Percentiles rank a stretch among this genome's conserved stretches.
These are phyloP conservation scores for Aspergillus piperis DNA, from an alignment of 2,329 filamentous ascomycete species.

Conservation along the genomic window DNA sequence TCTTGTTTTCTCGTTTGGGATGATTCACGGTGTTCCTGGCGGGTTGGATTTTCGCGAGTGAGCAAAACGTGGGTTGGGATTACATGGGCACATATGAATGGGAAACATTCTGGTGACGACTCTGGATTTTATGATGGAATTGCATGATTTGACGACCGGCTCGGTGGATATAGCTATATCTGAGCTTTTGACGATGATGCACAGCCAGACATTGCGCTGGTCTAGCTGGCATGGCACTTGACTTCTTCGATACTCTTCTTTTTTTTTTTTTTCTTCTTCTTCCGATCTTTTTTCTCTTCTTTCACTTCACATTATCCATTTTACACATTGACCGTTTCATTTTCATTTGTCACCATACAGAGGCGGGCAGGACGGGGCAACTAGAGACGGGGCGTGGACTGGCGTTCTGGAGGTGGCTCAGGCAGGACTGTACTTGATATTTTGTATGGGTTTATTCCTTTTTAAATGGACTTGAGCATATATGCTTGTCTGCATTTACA, in stretches of 20 bases:
- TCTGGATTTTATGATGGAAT: slow-evolving; percentile 28
- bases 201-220: not conserved
- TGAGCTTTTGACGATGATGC: slow-evolving; percentile 11
- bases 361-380: slow-evolving; percentile 13
- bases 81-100: slow-evolving; percentile 28
- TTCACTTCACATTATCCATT: not conserved
- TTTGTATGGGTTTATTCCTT: slow-evolving; percentile 4
- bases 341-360: slow-evolving; percentile 6
- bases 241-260: slow-evolving; percentile 3
- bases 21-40: slow-evolving; percentile 19
- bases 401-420: slow-evolving; percentile 16
- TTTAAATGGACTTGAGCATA: slow-evolving; percentile 5
- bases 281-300: slow-evolving; percentile 5
- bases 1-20: slow-evolving; percentile 11
- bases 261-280: slow-evolving; percentile 4
- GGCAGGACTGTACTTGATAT: slow-evolving; percentile 4
- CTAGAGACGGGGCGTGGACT: slow-evolving; percentile 21
- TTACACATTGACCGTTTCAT: not conserved
- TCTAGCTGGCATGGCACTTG: slow-evolving; percentile 5
- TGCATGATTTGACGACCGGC: slow-evolving; percentile 34
- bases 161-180: slow-evolving; percentile 18
- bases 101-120: slow-evolving; percentile 27
- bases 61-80: slow-evolving; percentile 10
- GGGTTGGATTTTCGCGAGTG: slow-evolving; percentile 17
- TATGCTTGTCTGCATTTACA: not conserved